Evolutionary conservation across 148 eudicot species (phyloP).

Genomic region (Nepenthes gracilis): DNA sequence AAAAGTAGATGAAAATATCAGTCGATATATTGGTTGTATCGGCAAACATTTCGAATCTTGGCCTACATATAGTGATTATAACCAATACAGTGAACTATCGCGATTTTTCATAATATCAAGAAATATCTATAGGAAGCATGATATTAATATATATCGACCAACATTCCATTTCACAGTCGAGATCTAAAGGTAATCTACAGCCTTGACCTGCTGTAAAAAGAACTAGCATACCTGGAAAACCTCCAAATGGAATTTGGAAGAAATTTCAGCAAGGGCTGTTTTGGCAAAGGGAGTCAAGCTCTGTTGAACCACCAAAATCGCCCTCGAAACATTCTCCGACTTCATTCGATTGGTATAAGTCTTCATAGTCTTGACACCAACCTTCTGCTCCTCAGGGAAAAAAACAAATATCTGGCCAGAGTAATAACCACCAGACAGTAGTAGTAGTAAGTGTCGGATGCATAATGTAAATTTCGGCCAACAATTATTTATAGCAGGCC

Average conservation of each 20-base stretch:
- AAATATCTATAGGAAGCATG: too few species aligned
- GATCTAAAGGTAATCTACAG: too few species aligned
- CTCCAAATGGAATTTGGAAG: constrained; percentile 43
- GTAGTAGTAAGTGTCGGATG: not conserved
- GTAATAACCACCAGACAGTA: not conserved
- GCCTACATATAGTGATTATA: too few species aligned
- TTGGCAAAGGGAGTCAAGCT: constrained; percentile 64
- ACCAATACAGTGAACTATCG: too few species aligned
- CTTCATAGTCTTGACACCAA: constrained; percentile 61
- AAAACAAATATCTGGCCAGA: constrained; percentile 56
- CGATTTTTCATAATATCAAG: too few species aligned
- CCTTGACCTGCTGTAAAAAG: not conserved
- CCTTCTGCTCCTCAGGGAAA: constrained; percentile 59
- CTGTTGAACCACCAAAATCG: constrained; percentile 55
- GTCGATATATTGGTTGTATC: too few species aligned
- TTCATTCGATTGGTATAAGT: constrained; percentile 48
- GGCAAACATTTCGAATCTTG: too few species aligned
- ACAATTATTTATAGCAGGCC: too few species aligned
- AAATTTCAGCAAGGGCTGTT: constrained; percentile 31
- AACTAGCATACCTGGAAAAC: constrained; percentile 46
- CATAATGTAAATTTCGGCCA: too few species aligned
- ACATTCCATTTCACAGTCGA: too few species aligned
- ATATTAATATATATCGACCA: too few species aligned
- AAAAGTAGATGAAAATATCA: too few species aligned
- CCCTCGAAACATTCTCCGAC: constrained; percentile 39